Percentiles rank a stretch among this genome's conserved stretches.
phyloP scores from a whole-genome alignment of 345 rosid species.

The Bruguiera parviflora region DNA sequence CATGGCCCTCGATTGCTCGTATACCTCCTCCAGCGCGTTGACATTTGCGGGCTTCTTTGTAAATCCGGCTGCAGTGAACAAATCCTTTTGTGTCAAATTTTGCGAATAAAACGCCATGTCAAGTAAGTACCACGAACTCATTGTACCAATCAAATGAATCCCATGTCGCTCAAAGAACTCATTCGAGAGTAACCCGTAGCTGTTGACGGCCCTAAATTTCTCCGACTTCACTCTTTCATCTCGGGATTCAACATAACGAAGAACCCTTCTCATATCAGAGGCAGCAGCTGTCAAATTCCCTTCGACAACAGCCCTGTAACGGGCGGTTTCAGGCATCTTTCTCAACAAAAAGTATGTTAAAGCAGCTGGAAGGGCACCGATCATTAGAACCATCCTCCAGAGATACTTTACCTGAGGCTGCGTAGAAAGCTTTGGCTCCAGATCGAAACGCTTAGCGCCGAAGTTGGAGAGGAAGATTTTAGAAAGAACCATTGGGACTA shows the following conservation, averaged over 20 bases:
- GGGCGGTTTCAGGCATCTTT: constrained; percentile 61
- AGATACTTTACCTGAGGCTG: constrained; percentile 42
- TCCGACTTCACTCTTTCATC: constrained; percentile 26
- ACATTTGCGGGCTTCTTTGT: not conserved
- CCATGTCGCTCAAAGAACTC: constrained; percentile 47
- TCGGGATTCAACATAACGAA: constrained; percentile 24
- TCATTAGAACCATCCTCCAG: constrained; percentile 53
- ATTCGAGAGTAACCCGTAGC: constrained; percentile 27
- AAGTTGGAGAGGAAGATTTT: constrained; percentile 18
- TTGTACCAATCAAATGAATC: constrained; percentile 43
- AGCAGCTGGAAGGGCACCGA: constrained; percentile 52
- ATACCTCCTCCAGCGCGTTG: constrained; percentile 41
- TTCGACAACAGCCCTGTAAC: constrained; percentile 53
- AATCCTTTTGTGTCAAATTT: constrained; percentile 52
- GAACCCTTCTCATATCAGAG: constrained; percentile 51
- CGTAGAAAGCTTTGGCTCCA: constrained; percentile 27
- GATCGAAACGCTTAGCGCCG: not conserved
- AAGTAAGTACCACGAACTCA: constrained; percentile 46
- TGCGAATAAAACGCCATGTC: constrained; percentile 62
- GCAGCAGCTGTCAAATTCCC: constrained; percentile 47
- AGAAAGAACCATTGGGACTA: constrained; percentile 43
- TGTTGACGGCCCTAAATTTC: constrained; percentile 28
- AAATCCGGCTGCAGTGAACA: constrained; percentile 40
- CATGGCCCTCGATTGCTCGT: constrained; percentile 47
- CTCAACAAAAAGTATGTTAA: constrained; percentile 49